A percentile compares a stretch with the other conserved stretches of the same genome.
Evolutionary conservation across 1,284 basidiomycete species (phyloP).

Genomic region (Boletus albobrunnescens): DNA sequence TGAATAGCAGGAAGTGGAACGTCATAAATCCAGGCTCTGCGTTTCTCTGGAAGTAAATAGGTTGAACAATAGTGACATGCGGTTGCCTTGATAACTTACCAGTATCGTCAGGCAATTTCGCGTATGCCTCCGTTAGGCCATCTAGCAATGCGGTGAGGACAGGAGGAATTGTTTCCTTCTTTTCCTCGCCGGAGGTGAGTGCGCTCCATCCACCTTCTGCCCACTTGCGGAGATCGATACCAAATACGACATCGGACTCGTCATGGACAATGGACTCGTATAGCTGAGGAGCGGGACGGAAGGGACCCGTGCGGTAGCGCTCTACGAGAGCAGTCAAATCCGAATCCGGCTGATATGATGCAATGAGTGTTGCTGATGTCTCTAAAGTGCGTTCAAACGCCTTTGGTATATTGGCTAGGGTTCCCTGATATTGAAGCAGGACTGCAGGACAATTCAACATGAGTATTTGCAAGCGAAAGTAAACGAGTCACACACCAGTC

Average conservation of each 20-base stretch:
- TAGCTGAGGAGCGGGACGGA: constrained; percentile 77
- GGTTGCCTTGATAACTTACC: constrained; percentile 41
- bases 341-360: constrained; percentile 81
- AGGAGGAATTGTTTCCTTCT: constrained; percentile 66
- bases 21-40: constrained; percentile 91
- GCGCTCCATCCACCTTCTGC: constrained; percentile 68
- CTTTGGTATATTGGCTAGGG: constrained; percentile 66
- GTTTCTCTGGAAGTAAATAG: constrained; percentile 54
- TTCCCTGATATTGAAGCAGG: constrained; percentile 79
- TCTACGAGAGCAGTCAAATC: constrained; percentile 83
- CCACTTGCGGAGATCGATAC: constrained; percentile 85
- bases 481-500: constrained; percentile 51
- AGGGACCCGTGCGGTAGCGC: constrained; percentile 85
- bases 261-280: constrained; percentile 82
- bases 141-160: constrained; percentile 69
- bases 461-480: neutral
- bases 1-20: constrained; percentile 81
- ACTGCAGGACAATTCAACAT: constrained; percentile 41
- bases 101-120: constrained; percentile 55
- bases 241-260: constrained; percentile 81
- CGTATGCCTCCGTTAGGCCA: constrained; percentile 65
- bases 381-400: constrained; percentile 62
- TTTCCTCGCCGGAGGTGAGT: constrained; percentile 47
- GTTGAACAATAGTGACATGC: constrained; percentile 2
- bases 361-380: constrained; percentile 68